Conservation (phyloP, 1,139 yeast genomes). For the Yamadazyma kanchanaburiensis region DNA sequence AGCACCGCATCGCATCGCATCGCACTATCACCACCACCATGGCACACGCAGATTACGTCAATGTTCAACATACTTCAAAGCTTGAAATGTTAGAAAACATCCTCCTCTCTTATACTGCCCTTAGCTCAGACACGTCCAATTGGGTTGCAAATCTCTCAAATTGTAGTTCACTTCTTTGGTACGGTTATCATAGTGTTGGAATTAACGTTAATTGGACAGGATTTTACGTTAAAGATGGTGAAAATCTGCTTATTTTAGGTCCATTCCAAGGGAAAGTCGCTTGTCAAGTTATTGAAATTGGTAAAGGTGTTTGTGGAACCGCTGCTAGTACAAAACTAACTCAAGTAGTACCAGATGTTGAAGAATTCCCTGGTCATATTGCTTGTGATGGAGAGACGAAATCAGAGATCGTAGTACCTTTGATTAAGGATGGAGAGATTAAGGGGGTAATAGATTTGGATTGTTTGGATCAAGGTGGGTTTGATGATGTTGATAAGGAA, state of each 20-base stretch:
- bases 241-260: constrained; percentile 62
- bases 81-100: constrained; percentile 59
- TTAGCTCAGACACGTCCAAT: constrained; percentile 59
- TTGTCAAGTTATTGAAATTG: constrained; percentile 75
- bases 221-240: constrained; percentile 56
- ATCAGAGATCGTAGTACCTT: constrained; percentile 91
- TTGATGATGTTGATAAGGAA: constrained; percentile 57
- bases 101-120: constrained; percentile 60
- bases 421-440: constrained; percentile 42
- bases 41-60: constrained; percentile 65
- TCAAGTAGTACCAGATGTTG: constrained; percentile 75
- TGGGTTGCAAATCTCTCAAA: constrained; percentile 92
- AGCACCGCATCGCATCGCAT: too few species aligned
- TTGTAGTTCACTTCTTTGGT: constrained; percentile 83
- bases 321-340: constrained; percentile 62
- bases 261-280: constrained; percentile 98
- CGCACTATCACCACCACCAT: too few species aligned
- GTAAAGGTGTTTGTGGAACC: constrained; percentile 88
- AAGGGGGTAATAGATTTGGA: constrained; percentile 87
- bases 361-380: constrained; percentile 83
- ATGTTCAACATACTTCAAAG: constrained; percentile 32
- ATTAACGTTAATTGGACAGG: constrained; percentile 88
- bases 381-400: constrained; percentile 96
- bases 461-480: constrained; percentile 62
- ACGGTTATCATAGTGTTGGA: constrained; percentile 66